phyloP scores from a whole-genome alignment of 768 basidiomycete species.

The Hypholoma fasciculare region DNA sequence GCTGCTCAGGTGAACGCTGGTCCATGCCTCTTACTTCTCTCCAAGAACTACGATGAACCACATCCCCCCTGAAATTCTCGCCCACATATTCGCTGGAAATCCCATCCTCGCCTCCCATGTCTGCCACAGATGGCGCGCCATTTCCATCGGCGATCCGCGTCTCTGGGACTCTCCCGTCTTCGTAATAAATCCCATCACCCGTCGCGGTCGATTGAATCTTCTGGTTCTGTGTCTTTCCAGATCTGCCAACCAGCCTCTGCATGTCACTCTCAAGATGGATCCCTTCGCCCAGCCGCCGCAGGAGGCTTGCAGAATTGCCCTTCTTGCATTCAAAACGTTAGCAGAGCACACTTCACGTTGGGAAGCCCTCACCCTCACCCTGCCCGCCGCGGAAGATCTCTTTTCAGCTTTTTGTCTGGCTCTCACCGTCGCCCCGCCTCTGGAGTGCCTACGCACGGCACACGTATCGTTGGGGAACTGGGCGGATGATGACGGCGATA shows the following conservation, averaged over 20 bases:
- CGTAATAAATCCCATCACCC: neutral
- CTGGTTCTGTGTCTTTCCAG: constrained; percentile 15
- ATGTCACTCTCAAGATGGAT: constrained; percentile 13
- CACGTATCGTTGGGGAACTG: constrained; percentile 22
- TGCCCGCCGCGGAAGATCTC: constrained; percentile 18
- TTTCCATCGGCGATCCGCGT: constrained; percentile 8
- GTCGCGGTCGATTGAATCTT: neutral
- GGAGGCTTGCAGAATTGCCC: neutral
- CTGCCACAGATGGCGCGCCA: constrained; percentile 12
- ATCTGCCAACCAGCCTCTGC: constrained; percentile 15
- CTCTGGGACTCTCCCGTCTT: constrained; percentile 10
- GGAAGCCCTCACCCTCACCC: constrained; percentile 16
- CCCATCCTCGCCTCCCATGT: constrained; percentile 12
- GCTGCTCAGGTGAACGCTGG: too few species aligned
- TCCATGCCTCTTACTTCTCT: neutral
- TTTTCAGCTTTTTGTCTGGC: constrained; percentile 10
- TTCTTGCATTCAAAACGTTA: constrained; percentile 7
- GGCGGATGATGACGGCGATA: constrained; percentile 9
- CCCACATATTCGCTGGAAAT: constrained; percentile 9
- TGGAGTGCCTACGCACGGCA: constrained; percentile 5
- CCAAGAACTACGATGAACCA: constrained; percentile 2
- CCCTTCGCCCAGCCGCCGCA: constrained; percentile 1
- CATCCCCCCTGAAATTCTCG: constrained; percentile 13
- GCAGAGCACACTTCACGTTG: constrained; percentile 16
- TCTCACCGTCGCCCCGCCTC: neutral